Evolutionary conservation across 495 filamentous ascomycete genomes (phyloP).

Genomic region (Talaromyces proteolyticus): DNA sequence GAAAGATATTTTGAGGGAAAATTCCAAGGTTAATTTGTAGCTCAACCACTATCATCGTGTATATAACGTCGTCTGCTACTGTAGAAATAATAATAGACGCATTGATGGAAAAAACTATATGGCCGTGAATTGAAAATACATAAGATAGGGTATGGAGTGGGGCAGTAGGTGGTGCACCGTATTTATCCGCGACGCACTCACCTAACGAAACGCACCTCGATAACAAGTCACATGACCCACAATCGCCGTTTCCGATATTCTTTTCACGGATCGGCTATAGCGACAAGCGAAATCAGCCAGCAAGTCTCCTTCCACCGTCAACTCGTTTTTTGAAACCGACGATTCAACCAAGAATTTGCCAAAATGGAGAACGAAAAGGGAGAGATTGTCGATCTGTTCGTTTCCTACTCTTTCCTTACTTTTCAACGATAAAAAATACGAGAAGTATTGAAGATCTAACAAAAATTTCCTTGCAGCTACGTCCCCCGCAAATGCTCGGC

Average conservation of each 20-base stretch:
- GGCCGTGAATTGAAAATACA: neutral
- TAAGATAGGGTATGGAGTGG: neutral
- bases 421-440: neutral
- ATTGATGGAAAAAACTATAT: too few relatives aligned
- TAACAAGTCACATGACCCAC: constrained; percentile 43
- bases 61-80: too few relatives aligned
- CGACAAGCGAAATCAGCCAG: too few relatives aligned
- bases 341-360: constrained; percentile 16
- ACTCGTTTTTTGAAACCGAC: constrained; percentile 16
- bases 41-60: neutral
- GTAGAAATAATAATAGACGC: too few relatives aligned
- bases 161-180: too few relatives aligned
- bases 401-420: constrained; percentile 14
- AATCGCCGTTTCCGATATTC: constrained; percentile 23
- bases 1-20: constrained; percentile 39
- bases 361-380: constrained; percentile 97
- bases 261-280: constrained; percentile 8
- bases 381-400: constrained; percentile 98
- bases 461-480: constrained; percentile 55
- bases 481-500: constrained; percentile 97
- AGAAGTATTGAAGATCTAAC: constrained; percentile 14
- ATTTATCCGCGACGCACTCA: too few relatives aligned
- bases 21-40: constrained; percentile 26
- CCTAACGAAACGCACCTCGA: constrained; percentile 3
- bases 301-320: constrained; percentile 11